phyloP scores from a whole-genome alignment of 2,329 filamentous ascomycete species.

The Alternaria ventricosa region DNA sequence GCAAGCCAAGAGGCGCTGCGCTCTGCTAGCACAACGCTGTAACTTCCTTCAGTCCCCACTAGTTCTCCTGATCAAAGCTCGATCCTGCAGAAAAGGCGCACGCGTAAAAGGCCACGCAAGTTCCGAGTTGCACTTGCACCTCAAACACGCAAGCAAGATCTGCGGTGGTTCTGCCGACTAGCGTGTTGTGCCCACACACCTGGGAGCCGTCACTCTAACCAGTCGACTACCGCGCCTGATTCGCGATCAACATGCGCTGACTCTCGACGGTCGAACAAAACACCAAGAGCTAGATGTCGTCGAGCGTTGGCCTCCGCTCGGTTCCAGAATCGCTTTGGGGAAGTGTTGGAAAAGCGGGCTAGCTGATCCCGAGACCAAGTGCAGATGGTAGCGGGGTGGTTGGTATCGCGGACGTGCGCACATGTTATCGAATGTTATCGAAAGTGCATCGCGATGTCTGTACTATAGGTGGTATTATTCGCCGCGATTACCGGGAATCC shows the following conservation, averaged over 20 bases:
- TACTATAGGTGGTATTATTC: neutral
- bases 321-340: neutral
- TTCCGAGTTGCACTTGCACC: neutral
- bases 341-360: neutral
- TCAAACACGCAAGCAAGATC: constrained; percentile 2
- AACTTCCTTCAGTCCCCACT: constrained; percentile 3
- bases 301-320: neutral
- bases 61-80: constrained; percentile 6
- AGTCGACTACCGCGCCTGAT: neutral
- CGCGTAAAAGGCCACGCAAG: constrained; percentile 5
- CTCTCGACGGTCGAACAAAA: neutral
- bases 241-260: neutral
- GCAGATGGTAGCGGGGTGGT: neutral
- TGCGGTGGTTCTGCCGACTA: neutral
- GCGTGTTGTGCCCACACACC: neutral
- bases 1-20: neutral
- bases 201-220: neutral
- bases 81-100: constrained; percentile 4
- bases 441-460: neutral
- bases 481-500: neutral
- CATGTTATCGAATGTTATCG: neutral
- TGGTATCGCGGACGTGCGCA: neutral
- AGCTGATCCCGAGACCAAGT: neutral
- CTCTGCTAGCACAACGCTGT: neutral
- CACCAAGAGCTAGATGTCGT: neutral